A percentile compares a stretch with the other conserved stretches of the same genome.
phyloP scores from a whole-genome alignment of 2,329 filamentous ascomycete species.

The Hypoxylon sp. region DNA sequence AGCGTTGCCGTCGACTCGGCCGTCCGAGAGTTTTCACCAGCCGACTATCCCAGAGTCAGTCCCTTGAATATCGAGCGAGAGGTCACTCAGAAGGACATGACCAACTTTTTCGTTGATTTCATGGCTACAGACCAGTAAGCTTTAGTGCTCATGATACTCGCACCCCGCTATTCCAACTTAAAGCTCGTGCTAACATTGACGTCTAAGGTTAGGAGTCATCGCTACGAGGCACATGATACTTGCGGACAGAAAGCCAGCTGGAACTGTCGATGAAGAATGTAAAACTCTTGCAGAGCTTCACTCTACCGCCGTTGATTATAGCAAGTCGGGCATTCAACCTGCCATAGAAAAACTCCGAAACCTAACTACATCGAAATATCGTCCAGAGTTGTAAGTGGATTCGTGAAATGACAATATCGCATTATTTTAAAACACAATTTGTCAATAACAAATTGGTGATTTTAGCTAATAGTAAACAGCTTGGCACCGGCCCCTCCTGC shows the following conservation, averaged over 20 bases:
- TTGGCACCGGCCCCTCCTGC: slow-evolving; percentile 57
- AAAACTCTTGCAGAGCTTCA: slow-evolving; percentile 67
- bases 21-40: slow-evolving; percentile 58
- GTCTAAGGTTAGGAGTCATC: slow-evolving; percentile 57
- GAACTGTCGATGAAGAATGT: slow-evolving; percentile 56
- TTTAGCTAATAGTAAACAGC: no score
- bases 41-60: slow-evolving; percentile 71
- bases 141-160: no score
- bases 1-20: slow-evolving; percentile 53
- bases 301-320: slow-evolving; percentile 78
- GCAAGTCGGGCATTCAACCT: slow-evolving; percentile 74
- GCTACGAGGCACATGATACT: slow-evolving; percentile 70
- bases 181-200: slow-evolving; percentile 3
- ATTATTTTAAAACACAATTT: no score
- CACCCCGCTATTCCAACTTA: not conserved
- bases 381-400: slow-evolving; percentile 68
- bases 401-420: no score
- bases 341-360: slow-evolving; percentile 55
- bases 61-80: slow-evolving; percentile 67
- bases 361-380: slow-evolving; percentile 46
- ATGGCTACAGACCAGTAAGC: slow-evolving; percentile 46
- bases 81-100: slow-evolving; percentile 73
- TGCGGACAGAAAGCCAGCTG: slow-evolving; percentile 63
- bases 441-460: no score
- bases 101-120: slow-evolving; percentile 76